phyloP scores from a whole-genome alignment of 2,329 filamentous ascomycete species.

The Nothopassalora personata region DNA sequence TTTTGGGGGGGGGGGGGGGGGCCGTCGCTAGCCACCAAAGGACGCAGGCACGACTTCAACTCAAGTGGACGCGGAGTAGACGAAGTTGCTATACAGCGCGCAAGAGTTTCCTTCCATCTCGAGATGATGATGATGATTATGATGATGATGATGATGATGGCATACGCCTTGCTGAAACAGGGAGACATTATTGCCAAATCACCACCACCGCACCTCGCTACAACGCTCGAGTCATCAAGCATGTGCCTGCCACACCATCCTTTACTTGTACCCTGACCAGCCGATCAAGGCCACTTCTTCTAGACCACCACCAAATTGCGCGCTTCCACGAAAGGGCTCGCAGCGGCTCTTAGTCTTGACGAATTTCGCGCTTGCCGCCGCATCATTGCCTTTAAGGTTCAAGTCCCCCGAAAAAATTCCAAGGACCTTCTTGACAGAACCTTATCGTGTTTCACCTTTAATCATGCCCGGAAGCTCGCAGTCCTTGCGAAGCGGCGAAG shows the following conservation, averaged over 20 bases:
- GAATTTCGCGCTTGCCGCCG: too few species aligned
- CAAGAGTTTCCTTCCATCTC: too few species aligned
- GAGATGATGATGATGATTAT: too few species aligned
- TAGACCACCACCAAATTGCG: not conserved
- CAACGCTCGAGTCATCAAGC: not conserved
- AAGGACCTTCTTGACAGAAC: not conserved
- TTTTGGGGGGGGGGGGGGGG: too few species aligned
- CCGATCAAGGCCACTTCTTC: not conserved
- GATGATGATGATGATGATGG: not conserved
- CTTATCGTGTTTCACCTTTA: not conserved
- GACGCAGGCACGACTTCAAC: too few species aligned
- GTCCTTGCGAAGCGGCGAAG: not conserved
- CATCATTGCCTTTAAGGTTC: too few species aligned
- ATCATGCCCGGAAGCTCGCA: not conserved
- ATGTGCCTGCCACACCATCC: not conserved
- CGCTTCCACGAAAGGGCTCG: not conserved
- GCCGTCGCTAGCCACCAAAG: too few species aligned
- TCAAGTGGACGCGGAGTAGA: not conserved
- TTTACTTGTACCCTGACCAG: not conserved
- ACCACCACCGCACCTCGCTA: not conserved
- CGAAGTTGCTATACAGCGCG: not conserved
- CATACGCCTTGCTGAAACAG: not conserved
- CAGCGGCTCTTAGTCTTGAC: too few species aligned
- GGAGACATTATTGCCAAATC: not conserved
- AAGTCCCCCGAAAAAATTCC: not conserved